phyloP scores from a whole-genome alignment of 257 asterid genomes.

The Penstemon davidsonii region DNA sequence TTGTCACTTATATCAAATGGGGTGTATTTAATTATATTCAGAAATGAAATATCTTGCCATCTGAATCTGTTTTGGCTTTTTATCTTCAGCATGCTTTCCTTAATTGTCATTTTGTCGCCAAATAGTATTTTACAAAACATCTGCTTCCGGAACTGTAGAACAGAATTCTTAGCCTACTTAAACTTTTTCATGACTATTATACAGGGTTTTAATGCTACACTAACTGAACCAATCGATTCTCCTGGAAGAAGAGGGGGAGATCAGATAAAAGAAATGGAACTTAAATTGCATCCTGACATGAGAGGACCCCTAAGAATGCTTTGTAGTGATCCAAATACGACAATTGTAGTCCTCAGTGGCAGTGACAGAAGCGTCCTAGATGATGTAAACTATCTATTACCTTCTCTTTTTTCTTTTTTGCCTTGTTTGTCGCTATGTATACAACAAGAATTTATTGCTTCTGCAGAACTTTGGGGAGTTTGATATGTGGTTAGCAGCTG shows the following conservation, averaged over 20 bases:
- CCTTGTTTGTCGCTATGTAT: not conserved
- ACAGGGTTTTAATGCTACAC: slow-evolving; percentile 89
- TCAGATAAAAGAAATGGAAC: slow-evolving; percentile 96
- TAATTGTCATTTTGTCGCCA: no score
- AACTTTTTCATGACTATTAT: not conserved
- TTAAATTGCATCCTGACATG: slow-evolving; percentile 82
- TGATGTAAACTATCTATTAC: slow-evolving; percentile 44
- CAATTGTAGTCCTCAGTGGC: slow-evolving; percentile 92
- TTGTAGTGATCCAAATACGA: slow-evolving; percentile 82
- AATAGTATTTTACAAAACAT: no score
- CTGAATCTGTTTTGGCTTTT: no score
- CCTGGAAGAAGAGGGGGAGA: slow-evolving; percentile 83
- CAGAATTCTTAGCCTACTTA: no score
- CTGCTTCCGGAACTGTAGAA: no score
- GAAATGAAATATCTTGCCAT: no score
- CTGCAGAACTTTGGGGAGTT: slow-evolving; percentile 83
- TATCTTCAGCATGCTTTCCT: no score
- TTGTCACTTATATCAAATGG: no score
- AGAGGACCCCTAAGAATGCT: slow-evolving; percentile 62
- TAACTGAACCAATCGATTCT: slow-evolving; percentile 75
- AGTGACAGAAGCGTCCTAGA: slow-evolving; percentile 76
- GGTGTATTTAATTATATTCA: no score
- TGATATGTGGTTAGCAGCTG: slow-evolving; percentile 98
- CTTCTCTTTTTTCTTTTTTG: not conserved
- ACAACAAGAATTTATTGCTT: slow-evolving; percentile 30